A percentile compares a stretch with the other conserved stretches of the same genome.
Conservation (phyloP, 768 basidiomycete genomes). For the Gymnopilus junonius region DNA sequence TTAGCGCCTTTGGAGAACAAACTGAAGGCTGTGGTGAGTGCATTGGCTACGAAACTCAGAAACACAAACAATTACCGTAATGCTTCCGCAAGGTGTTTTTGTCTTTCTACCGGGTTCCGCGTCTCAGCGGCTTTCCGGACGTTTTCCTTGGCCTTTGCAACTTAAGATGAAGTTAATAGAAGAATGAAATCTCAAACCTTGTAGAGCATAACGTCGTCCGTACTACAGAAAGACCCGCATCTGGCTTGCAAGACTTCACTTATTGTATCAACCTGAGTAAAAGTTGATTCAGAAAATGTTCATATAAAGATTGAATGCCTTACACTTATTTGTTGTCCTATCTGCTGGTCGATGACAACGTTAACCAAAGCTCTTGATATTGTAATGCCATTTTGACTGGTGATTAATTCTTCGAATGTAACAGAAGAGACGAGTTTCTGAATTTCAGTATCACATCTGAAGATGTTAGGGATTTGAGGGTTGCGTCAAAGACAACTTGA, state of each 20-base stretch:
- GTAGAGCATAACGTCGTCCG: constrained; percentile 97
- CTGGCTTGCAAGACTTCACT: constrained; percentile 93
- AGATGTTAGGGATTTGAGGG: constrained; percentile 4
- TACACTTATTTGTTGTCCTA: constrained; percentile 94
- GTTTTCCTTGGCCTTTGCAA: constrained; percentile 84
- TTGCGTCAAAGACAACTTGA: constrained; percentile 3
- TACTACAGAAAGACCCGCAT: constrained; percentile 97
- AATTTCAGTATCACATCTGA: constrained; percentile 72
- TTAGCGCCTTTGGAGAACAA: constrained; percentile 89
- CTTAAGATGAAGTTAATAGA: background rate
- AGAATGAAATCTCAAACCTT: constrained; percentile 56
- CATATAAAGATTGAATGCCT: constrained; percentile 12
- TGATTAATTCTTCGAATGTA: constrained; percentile 89
- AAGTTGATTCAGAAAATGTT: background rate
- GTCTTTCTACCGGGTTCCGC: constrained; percentile 70
- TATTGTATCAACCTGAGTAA: constrained; percentile 89
- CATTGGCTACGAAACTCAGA: constrained; percentile 3
- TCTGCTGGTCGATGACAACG: constrained; percentile 96
- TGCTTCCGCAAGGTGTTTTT: constrained; percentile 84
- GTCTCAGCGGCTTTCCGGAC: constrained; percentile 89
- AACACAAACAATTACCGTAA: constrained; percentile 60
- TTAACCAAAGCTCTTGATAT: constrained; percentile 91
- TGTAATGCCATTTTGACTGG: constrained; percentile 83
- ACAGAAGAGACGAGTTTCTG: constrained; percentile 72
- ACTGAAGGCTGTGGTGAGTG: constrained; percentile 41